Percentiles rank a stretch among this genome's conserved stretches.
Conservation (phyloP, 1,284 basidiomycete species). For the Ceratobasidium sp. region DNA sequence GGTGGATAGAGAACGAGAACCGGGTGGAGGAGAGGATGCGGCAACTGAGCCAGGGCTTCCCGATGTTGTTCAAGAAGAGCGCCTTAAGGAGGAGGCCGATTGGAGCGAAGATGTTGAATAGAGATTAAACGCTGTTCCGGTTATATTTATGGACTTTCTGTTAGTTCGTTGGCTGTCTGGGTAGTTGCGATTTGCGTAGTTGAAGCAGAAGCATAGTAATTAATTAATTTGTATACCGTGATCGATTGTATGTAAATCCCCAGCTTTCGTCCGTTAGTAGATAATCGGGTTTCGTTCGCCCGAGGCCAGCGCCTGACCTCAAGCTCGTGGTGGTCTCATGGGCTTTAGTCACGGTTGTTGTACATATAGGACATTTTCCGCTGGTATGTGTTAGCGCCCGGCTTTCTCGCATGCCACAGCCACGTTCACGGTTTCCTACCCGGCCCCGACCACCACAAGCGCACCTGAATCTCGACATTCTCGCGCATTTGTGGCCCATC, state of each 20-base stretch:
- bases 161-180: not conserved
- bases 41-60: not conserved
- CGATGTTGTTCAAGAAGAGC: not conserved
- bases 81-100: not conserved
- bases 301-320: no score
- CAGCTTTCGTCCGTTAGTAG: no score
- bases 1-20: slow-evolving; percentile 23
- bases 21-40: slow-evolving; percentile 19
- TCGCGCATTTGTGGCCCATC: not conserved
- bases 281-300: no score
- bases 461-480: not conserved
- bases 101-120: not conserved
- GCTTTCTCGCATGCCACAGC: not conserved
- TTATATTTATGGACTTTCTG: no score
- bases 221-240: no score
- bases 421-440: not conserved
- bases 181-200: not conserved
- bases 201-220: no score
- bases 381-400: not conserved
- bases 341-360: no score
- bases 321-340: no score
- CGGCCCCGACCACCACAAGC: not conserved
- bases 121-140: not conserved
- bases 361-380: no score
- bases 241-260: no score